A percentile compares a stretch with the other conserved stretches of the same genome.
These are phyloP conservation scores for Mrakia hoshinonis DNA, from an alignment of 768 basidiomycete species.

Conservation along the genomic window DNA sequence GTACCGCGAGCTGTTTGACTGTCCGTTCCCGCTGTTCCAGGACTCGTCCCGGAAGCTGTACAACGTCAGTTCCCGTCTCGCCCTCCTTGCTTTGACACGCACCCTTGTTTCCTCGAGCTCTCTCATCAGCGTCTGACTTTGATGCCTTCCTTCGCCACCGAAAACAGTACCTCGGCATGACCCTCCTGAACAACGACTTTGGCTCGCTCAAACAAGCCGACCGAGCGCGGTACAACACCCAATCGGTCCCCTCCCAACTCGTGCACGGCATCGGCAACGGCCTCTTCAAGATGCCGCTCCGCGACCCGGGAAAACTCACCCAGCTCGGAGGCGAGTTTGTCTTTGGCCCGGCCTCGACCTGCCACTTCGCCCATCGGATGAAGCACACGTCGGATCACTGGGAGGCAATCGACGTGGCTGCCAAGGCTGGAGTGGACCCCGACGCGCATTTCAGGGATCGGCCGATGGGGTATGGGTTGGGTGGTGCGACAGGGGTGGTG, in stretches of 20 bases:
- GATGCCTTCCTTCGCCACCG: constrained; percentile 35
- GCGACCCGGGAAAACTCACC: constrained; percentile 38
- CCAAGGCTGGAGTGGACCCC: constrained; percentile 34
- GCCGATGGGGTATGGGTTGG: neutral
- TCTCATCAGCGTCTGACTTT: too few relatives aligned
- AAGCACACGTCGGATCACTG: constrained; percentile 40
- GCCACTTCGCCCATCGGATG: constrained; percentile 41
- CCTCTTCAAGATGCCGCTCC: constrained; percentile 37
- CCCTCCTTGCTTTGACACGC: neutral
- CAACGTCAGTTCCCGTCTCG: constrained; percentile 8
- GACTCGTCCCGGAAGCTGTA: constrained; percentile 38
- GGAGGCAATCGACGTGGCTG: constrained; percentile 40
- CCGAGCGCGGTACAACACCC: constrained; percentile 38
- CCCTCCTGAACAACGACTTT: constrained; percentile 36
- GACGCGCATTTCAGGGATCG: constrained; percentile 13
- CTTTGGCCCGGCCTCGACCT: constrained; percentile 36
- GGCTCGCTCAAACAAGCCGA: constrained; percentile 35
- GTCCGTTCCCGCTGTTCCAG: constrained; percentile 41
- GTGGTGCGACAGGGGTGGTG: too few relatives aligned
- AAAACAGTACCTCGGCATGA: constrained; percentile 41
- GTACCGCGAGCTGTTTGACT: constrained; percentile 36
- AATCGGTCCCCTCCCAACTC: constrained; percentile 36
- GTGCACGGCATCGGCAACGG: constrained; percentile 36
- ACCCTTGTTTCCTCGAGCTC: constrained; percentile 38
- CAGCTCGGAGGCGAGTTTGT: constrained; percentile 42